These are phyloP conservation scores for Astraeus odoratus DNA, from an alignment of 768 basidiomycete species.

Conservation along the genomic window DNA sequence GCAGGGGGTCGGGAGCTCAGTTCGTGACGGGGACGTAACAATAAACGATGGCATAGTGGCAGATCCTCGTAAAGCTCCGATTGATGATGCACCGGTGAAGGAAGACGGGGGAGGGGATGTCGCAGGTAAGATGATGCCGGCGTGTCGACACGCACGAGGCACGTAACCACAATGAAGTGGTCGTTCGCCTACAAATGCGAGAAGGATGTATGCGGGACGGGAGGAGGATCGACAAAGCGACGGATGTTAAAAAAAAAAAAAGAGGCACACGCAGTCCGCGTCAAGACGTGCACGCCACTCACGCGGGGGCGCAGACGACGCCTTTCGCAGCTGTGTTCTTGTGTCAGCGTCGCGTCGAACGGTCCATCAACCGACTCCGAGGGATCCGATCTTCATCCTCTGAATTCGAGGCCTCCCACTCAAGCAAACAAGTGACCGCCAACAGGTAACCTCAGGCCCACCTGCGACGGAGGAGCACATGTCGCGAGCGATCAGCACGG, in stretches of 20 bases:
- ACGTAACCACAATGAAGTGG: conserved; percentile 80
- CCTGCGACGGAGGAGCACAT: conserved; percentile 20
- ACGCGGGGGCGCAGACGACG: conserved; percentile 42
- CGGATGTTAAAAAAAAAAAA: conserved; percentile 29
- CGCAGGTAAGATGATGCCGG: conserved; percentile 38
- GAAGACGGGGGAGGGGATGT: conserved; percentile 16
- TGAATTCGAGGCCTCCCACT: conserved; percentile 26
- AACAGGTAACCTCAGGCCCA: conserved; percentile 36
- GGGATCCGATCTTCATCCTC: conserved; percentile 45
- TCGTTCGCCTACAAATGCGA: conserved; percentile 63
- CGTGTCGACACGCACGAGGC: conserved; percentile 74
- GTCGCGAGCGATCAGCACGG: conserved; percentile 45
- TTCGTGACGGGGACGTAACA: conserved; percentile 11
- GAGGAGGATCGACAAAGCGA: conserved; percentile 34
- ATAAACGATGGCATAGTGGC: not conserved
- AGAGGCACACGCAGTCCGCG: conserved; percentile 43
- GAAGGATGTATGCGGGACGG: conserved; percentile 49
- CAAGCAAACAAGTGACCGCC: conserved; percentile 9
- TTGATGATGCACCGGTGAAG: too few relatives aligned
- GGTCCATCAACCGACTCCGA: conserved; percentile 46
- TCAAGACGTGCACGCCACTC: conserved; percentile 49
- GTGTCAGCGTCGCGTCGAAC: conserved; percentile 56
- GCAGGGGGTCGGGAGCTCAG: conserved; percentile 44
- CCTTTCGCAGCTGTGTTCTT: conserved; percentile 63
- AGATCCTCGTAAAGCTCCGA: too few relatives aligned